Evolutionary conservation across 768 basidiomycete genomes (phyloP), one percentile per base, ranked within the genome.

Genomic region (Lactifluus volemus): DNA sequence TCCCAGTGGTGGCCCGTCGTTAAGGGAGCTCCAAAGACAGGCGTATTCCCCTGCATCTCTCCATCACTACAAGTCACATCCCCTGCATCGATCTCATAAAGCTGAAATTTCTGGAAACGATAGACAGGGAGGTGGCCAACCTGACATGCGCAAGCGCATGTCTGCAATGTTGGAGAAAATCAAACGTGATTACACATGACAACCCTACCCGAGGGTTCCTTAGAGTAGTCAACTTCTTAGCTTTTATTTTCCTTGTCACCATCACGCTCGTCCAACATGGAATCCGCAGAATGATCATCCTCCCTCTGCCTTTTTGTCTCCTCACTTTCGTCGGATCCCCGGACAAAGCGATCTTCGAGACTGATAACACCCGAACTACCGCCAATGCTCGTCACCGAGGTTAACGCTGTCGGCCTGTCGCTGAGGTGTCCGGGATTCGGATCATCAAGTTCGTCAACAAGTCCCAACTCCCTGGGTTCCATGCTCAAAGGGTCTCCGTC

Each of bases 131-230:
- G 66, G 71, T 32, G 75, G 81, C 4, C 83, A 84, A 67, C 84
- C 84, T n/a, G 78, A 82, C 69, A 94, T 96, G 92, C 88, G 86
- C 68, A 73, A 88, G 52, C 84, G 92, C 53, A 95, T 96, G 91
- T 83, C 84, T 63, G 85, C 82, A 32, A 79, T 96, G 79, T 79
- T 96, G 60, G 89, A 92, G 71, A 86, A 87, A 73, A 93, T 96
- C 65, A 88, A 89, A 71, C 81, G 79, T 51, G 80, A 85, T 67
- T 70, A 73, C 42, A 68, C 73, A 56, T 83, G 70, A 71, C 49
- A 38, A 32, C 45, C 49, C 59, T 10, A 25, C 45, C 49, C 32
- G 10, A 34, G 15, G 9, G 19, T 15, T 30, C 9, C 8, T 50
- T 51, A 25, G 1, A 25, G 25, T 25, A 25, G 25, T 25, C 25